Percentiles rank a stretch among this genome's conserved stretches.
Conservation (phyloP, 2,329 filamentous ascomycete genomes). For the Pseudocercospora vitis region DNA sequence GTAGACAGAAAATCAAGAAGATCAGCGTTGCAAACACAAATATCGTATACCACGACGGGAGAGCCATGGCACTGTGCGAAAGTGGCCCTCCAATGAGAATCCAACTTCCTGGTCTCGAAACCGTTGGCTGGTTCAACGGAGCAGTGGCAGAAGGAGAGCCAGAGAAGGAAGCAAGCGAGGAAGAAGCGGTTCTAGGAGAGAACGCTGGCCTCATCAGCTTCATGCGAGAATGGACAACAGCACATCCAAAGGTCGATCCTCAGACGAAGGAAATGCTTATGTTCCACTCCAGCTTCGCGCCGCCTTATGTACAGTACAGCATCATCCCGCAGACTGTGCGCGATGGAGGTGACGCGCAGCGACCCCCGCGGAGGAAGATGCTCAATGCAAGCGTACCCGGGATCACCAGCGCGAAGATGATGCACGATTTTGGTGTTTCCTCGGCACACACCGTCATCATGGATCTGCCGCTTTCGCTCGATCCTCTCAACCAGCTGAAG, state of each 20-base stretch:
- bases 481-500: slow-evolving; percentile 60
- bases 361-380: slow-evolving; percentile 25
- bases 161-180: slow-evolving; percentile 27
- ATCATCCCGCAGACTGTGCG: slow-evolving; percentile 45
- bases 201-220: slow-evolving; percentile 55
- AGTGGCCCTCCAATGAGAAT: slow-evolving; percentile 69
- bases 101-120: slow-evolving; percentile 63
- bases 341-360: not conserved
- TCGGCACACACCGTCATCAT: slow-evolving; percentile 64
- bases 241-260: slow-evolving; percentile 67
- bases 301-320: slow-evolving; percentile 68
- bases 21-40: slow-evolving; percentile 71
- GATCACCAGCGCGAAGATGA: slow-evolving; percentile 65
- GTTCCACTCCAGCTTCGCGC: slow-evolving; percentile 65
- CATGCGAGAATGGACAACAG: slow-evolving; percentile 71
- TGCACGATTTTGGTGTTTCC: slow-evolving; percentile 74
- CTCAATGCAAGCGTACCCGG: slow-evolving; percentile 61
- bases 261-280: slow-evolving; percentile 64
- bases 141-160: slow-evolving; percentile 55
- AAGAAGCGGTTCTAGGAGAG: slow-evolving; percentile 29
- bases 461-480: slow-evolving; percentile 66
- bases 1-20: slow-evolving; percentile 59
- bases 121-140: slow-evolving; percentile 70
- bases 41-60: slow-evolving; percentile 66
- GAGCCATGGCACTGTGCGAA: slow-evolving; percentile 68